Base-by-base conservation (phyloP, 108 stramenopile species). In the Pseudonitzschia delicatissima region DNA sequence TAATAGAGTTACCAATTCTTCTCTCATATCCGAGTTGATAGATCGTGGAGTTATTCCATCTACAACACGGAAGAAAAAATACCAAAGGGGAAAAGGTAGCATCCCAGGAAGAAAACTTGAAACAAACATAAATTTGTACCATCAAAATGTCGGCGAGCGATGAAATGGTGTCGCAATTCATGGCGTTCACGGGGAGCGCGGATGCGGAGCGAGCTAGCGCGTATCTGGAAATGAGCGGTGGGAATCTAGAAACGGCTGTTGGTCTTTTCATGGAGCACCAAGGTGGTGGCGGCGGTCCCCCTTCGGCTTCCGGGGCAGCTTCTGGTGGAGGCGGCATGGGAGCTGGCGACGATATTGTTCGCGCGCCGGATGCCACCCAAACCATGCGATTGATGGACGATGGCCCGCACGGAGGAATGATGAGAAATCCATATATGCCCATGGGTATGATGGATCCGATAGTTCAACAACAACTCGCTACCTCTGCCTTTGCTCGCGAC, bases 171-270 rank as follows among this genome's bases (percentile, higher is more conserved):
- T 80, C 85, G 44, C 84, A 92, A 53, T 94, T 94, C 79, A 44
- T 91, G 47, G 78, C 86, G 68, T 72, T 94, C 50, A 89, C 89
- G 42, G 87, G 86, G 20, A 62, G 79, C 33, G 42, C 82, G 23
- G 86, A 88, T 68, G 60, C 83, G 1, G 63, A 67, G 4, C 71
- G 67, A 13, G 89, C 92, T 4, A 58, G 18, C 11, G 78, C 67
- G 50, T 94, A 94, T 66, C 69, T 94, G 47, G 92, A 94, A 84
- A 94, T 94, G 92, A 74, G 81, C 21, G 84, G 78, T n/a, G 72
- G 72, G 0, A 64, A 88, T 44, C 40, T 94, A 13, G 87, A 94
- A 74, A 83, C 61, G 25, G 92, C 92, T 28, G 84, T 94, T 26
- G 64, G 78, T 28, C 55, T 94, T 17, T 94, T 69, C 58, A 70